These are phyloP conservation scores for Verticillium dahliae DNA, from an alignment of 2,329 filamentous ascomycete genomes.

Conservation along the genomic window DNA sequence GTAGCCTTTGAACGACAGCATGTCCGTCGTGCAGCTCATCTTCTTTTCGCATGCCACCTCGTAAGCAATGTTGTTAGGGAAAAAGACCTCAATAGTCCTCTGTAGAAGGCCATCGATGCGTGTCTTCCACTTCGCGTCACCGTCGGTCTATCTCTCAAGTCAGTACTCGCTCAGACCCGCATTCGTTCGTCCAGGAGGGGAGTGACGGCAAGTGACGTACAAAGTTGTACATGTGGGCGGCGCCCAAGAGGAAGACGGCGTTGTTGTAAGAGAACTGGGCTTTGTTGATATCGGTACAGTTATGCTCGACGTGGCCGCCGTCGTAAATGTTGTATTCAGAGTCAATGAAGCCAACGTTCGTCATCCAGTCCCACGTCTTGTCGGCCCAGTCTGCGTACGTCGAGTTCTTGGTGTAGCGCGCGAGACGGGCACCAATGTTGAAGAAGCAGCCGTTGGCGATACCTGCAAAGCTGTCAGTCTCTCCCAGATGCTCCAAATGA, in stretches of 20 bases:
- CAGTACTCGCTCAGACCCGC: neutral
- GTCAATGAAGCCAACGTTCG: conserved; percentile 50
- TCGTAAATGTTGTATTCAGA: conserved; percentile 55
- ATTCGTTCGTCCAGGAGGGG: neutral
- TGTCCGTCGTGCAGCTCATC: conserved; percentile 54
- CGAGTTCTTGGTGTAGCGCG: conserved; percentile 60
- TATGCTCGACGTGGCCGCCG: conserved; percentile 41
- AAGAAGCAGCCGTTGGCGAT: conserved; percentile 59
- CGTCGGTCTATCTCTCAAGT: conserved; percentile 31
- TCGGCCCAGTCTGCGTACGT: conserved; percentile 59
- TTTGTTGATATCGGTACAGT: conserved; percentile 49
- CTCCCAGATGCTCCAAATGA: neutral
- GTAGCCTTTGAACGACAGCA: conserved; percentile 57
- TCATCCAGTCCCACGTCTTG: conserved; percentile 57
- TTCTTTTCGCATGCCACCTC: conserved; percentile 55
- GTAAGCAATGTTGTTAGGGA: conserved; percentile 48
- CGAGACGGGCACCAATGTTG: conserved; percentile 62
- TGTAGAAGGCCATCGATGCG: conserved; percentile 35
- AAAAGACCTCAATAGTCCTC: conserved; percentile 38
- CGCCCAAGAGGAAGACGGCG: conserved; percentile 50
- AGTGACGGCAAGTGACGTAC: conserved; percentile 23
- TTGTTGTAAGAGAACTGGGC: conserved; percentile 57
- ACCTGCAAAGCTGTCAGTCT: conserved; percentile 23
- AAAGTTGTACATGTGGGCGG: conserved; percentile 59
- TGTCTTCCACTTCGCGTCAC: conserved; percentile 41